phyloP scores from a whole-genome alignment of 805 yeast species.

The Huiozyma naganishii region DNA sequence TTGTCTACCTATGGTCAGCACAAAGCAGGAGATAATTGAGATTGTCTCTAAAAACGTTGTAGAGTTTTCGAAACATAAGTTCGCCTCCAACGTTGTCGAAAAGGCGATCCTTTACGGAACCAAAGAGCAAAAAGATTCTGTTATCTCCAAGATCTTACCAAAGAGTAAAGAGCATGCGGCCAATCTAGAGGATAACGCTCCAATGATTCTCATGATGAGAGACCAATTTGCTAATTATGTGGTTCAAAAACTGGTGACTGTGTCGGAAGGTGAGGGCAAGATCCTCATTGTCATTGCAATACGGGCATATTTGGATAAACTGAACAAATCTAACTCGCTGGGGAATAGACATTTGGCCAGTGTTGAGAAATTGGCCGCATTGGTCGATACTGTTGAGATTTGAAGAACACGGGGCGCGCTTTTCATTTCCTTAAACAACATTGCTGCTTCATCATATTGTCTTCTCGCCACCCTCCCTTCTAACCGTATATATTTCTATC shows the following conservation, averaged over 20 bases:
- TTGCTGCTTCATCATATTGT: not conserved
- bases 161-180: conserved; percentile 36
- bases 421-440: not conserved
- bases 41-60: conserved; percentile 66
- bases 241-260: conserved; percentile 85
- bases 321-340: conserved; percentile 22
- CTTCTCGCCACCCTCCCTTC: not conserved
- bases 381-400: conserved; percentile 23
- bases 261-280: conserved; percentile 60
- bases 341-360: conserved; percentile 29
- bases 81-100: conserved; percentile 96
- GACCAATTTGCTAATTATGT: conserved; percentile 98
- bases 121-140: conserved; percentile 44
- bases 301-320: conserved; percentile 63
- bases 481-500: not conserved
- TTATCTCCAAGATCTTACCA: conserved; percentile 57
- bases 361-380: conserved; percentile 27
- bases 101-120: conserved; percentile 75
- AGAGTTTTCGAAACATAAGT: conserved; percentile 85
- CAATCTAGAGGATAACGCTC: conserved; percentile 48
- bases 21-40: conserved; percentile 39
- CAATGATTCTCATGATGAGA: conserved; percentile 86
- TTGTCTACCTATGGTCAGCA: conserved; percentile 32
- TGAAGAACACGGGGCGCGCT: not conserved
- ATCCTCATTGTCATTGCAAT: conserved; percentile 61